Evolutionary conservation across 2,329 filamentous ascomycete species (phyloP).

Genomic region (Sporothrix brunneoviolacea): DNA sequence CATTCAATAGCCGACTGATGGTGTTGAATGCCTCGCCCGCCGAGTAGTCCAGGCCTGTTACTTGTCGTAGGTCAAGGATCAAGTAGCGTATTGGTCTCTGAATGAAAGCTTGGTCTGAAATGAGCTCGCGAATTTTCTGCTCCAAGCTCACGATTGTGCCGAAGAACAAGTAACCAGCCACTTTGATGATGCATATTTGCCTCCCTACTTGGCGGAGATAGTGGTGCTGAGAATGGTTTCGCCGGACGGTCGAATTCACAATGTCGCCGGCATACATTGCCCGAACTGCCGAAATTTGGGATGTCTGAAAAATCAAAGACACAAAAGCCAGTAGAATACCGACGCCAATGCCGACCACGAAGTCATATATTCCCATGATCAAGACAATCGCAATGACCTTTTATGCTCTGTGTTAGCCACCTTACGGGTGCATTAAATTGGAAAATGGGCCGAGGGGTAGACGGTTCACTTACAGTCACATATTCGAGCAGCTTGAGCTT

Average conservation of each 20-base stretch:
- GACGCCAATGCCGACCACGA: conserved; percentile 86
- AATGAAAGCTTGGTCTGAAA: conserved; percentile 75
- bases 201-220: conserved; percentile 79
- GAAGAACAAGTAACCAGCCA: conserved; percentile 95
- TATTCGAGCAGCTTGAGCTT: conserved; percentile 86
- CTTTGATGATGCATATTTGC: conserved; percentile 86
- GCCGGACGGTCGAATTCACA: conserved; percentile 84
- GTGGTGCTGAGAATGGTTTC: conserved; percentile 81
- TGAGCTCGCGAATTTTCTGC: conserved; percentile 71
- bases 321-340: conserved; percentile 89
- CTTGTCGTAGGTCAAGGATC: conserved; percentile 80
- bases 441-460: background rate
- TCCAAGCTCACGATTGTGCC: conserved; percentile 96
- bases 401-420: background rate
- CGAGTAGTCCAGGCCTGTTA: conserved; percentile 91
- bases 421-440: no score
- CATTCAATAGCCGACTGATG: conserved; percentile 75
- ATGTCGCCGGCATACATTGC: conserved; percentile 86
- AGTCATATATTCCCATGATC: conserved; percentile 95
- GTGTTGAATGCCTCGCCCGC: conserved; percentile 92
- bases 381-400: conserved; percentile 79
- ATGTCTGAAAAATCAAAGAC: conserved; percentile 86
- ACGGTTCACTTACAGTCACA: conserved; percentile 56
- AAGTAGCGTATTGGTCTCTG: conserved; percentile 79
- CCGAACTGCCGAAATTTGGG: conserved; percentile 79